Percentiles rank a stretch among this genome's conserved stretches.
Evolutionary conservation across 495 filamentous ascomycete genomes (phyloP).

Genomic region (Oidiodendron maius): DNA sequence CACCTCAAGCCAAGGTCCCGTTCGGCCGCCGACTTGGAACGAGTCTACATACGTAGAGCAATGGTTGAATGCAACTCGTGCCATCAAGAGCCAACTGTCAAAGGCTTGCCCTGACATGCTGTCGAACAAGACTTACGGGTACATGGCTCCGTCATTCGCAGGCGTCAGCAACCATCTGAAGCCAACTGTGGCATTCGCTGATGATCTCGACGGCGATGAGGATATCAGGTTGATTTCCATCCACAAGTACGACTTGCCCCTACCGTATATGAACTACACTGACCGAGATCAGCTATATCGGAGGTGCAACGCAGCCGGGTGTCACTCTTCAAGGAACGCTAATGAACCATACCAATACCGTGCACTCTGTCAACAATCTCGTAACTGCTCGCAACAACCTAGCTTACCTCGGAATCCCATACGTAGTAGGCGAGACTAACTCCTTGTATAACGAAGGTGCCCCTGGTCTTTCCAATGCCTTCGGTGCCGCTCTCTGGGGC

Average conservation of each 20-base stretch:
- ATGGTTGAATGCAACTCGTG: conserved; percentile 50
- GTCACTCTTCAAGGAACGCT: conserved; percentile 59
- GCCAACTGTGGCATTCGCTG: conserved; percentile 42
- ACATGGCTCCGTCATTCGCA: conserved; percentile 56
- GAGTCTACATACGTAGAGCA: conserved; percentile 54
- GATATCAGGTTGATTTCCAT: conserved; percentile 52
- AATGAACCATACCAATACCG: conserved; percentile 59
- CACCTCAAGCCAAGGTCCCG: conserved; percentile 44
- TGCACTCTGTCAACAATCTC: conserved; percentile 32
- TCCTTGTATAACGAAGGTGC: conserved; percentile 59
- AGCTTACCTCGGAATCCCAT: conserved; percentile 38
- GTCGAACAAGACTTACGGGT: conserved; percentile 38
- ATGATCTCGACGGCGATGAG: conserved; percentile 42
- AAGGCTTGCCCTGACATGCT: conserved; percentile 46
- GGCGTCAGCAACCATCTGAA: conserved; percentile 49
- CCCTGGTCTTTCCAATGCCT: conserved; percentile 59
- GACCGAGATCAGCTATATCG: conserved; percentile 50
- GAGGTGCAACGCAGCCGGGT: conserved; percentile 52
- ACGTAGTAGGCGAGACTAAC: conserved; percentile 63
- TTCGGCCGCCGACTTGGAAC: conserved; percentile 47
- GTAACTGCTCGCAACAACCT: conserved; percentile 29
- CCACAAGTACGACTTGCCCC: conserved; percentile 48
- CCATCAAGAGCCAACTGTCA: conserved; percentile 41
- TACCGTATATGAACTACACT: background rate
- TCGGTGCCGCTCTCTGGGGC: conserved; percentile 66